Base-by-base conservation (phyloP, 169 alveolate species). In the Theileria annulata region DNA sequence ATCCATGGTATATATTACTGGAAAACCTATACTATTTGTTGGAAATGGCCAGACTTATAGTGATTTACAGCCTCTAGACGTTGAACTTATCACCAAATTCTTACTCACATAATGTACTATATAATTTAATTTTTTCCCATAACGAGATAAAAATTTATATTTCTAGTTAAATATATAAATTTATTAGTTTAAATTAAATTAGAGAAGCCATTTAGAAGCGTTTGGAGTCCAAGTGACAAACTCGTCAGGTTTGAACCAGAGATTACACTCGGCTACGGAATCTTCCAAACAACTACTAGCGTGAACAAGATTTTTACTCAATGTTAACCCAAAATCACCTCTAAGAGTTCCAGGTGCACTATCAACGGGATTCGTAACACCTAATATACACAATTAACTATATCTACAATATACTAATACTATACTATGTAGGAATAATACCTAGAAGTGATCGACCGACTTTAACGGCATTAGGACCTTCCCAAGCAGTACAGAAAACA, bases 21-120 rank as follows among this genome's bases (percentile, higher is more conserved):
- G 99, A 17, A 97, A 97, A 88, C 99, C 99, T 3, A 96, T 98
- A 48, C 97, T 98, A 49, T 98, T 97, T 91, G 99, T 98, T n/a
- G 99, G 99, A 30, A 96, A 98, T 9, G 99, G 99, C n/a, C 98
- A 98, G 89, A 98, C 96, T 80, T 98, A 98, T 92, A 94, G 96
- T 60, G 96, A 98, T 91, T 88, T 98, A 73, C 95, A 95, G 89
- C 96, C 93, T 78, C 91, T 98, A 82, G 95, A 97, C 77, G 96
- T 94, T 42, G 92, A 91, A 75, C 92, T 96, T 79, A 98, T 97
- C 12, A 94, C 96, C 31, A 85, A 91, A 82, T 95, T 98, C 19
- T 85, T 96, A 27, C 82, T 80, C 59, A 73, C 42, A 59, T 73
- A 63, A 73, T n/a, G 28, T 59, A 19, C 37, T 73, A 33, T 25